Evolutionary conservation across 108 stramenopile genomes (phyloP), one percentile per base, ranked within the genome.

Genomic region (Epithemia pelagica): DNA sequence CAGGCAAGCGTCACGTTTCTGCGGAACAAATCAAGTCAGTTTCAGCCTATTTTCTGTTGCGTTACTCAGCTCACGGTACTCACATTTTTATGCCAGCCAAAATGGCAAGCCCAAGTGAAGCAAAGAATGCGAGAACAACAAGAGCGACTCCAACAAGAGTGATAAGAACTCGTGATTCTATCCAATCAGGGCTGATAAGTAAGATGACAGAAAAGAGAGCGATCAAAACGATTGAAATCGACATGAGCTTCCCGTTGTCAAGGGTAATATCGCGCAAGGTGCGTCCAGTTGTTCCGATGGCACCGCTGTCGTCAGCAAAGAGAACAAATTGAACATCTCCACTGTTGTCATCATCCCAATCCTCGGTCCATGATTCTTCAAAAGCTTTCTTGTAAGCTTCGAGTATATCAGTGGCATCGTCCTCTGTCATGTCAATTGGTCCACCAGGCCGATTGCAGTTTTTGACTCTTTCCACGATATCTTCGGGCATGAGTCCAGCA

Each of bases 381-480:
- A 80, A 66, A 20, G 28, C 54, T 51, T 76, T 59, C 68, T 80
- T 80, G 68, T 54, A 76, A 15, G n/a, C 15, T 25, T 67, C 58
- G 20, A 80, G 67, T 54, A 80, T 67, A 21, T 76, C 75, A 64
- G 73, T 59, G 1, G 79, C 79, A 55, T 80, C 75, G n/a, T 69
- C 73, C 23, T 28, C 55, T 15, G 75, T 60, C 19, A 80, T 75
- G 31, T 76, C 64, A n/a, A 73, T 46, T 8, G 66, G 52, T 18
- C 75, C 75, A 32, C 63, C 66, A 18, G 72, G 75, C 27, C 72
- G 67, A 54, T 80, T 76, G 64, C 79, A 78, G 52, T 78, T 74
- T 10, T 54, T 67, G 0, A 80, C 79, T 25, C 75, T 67, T 10
- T 80, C n/a, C 21, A 73, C 72, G 31, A 80, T 76, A 54, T 46